These are phyloP conservation scores for Phytopythium ostracodes DNA, from an alignment of 352 stramenopile genomes.

Conservation along the genomic window DNA sequence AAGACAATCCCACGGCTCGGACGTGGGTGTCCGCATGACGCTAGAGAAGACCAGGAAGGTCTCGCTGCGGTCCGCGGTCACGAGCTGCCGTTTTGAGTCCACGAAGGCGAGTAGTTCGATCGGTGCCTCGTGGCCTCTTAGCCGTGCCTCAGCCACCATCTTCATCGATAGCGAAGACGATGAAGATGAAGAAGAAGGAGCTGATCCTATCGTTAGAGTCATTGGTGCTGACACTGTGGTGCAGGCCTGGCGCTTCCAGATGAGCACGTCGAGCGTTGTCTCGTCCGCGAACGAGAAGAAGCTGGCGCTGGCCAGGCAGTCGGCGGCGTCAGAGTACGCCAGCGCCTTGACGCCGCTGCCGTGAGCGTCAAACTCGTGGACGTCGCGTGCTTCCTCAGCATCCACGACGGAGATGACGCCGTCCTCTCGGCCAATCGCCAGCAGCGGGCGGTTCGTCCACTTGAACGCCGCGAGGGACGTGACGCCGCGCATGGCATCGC, in stretches of 20 bases:
- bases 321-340: slow-evolving; percentile 35
- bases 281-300: slow-evolving; percentile 66
- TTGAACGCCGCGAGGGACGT: slow-evolving; percentile 39
- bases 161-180: slow-evolving; percentile 22
- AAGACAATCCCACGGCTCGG: slow-evolving; percentile 44
- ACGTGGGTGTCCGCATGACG: slow-evolving; percentile 37
- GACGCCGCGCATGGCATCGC: slow-evolving; percentile 50
- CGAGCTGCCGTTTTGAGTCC: slow-evolving; percentile 52
- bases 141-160: slow-evolving; percentile 26
- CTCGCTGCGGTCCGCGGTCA: slow-evolving; percentile 45
- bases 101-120: slow-evolving; percentile 47
- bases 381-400: slow-evolving; percentile 36
- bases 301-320: slow-evolving; percentile 54
- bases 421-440: slow-evolving; percentile 49
- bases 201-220: not conserved
- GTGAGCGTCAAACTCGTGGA: slow-evolving; percentile 52
- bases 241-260: slow-evolving; percentile 25
- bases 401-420: slow-evolving; percentile 53
- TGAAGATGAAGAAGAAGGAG: not conserved
- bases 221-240: not conserved
- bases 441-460: slow-evolving; percentile 47
- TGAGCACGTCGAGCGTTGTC: slow-evolving; percentile 50
- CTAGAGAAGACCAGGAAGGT: slow-evolving; percentile 46
- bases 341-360: slow-evolving; percentile 54
- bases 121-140: slow-evolving; percentile 32